Evolutionary conservation across 192 early-diverging fungal species (phyloP).

Genomic region (Umbelopsis ramanniana): DNA sequence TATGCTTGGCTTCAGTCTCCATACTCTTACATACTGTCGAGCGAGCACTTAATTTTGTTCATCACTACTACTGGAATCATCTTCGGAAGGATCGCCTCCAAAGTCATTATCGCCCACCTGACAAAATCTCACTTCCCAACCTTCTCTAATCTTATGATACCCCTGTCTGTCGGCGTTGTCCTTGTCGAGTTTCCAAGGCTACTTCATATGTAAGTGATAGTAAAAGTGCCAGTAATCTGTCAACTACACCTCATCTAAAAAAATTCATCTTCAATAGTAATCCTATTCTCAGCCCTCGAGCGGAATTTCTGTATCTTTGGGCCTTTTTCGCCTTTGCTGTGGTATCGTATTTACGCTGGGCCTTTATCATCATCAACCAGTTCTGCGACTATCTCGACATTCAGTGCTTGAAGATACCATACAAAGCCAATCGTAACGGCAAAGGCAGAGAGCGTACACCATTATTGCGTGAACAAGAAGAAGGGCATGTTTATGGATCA

Average conservation of each 20-base stretch:
- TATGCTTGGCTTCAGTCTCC: conserved; percentile 73
- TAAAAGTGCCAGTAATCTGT: neutral
- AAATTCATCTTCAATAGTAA: conserved; percentile 29
- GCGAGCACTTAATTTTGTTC: conserved; percentile 77
- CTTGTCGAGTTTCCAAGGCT: conserved; percentile 61
- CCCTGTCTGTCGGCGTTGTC: conserved; percentile 68
- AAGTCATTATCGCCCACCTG: conserved; percentile 90
- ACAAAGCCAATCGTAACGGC: conserved; percentile 13
- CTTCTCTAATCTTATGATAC: conserved; percentile 73
- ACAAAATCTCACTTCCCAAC: conserved; percentile 84
- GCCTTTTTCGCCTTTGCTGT: conserved; percentile 68
- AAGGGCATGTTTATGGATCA: conserved; percentile 10
- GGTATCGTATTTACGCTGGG: conserved; percentile 81
- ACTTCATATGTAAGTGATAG: conserved; percentile 46
- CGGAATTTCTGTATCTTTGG: conserved; percentile 70
- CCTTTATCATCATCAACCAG: conserved; percentile 79
- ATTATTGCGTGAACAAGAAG: conserved; percentile 14
- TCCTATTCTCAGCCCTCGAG: conserved; percentile 60
- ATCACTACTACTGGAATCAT: conserved; percentile 70
- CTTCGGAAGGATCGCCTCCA: conserved; percentile 88
- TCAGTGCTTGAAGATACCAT: conserved; percentile 75
- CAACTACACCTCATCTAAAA: neutral
- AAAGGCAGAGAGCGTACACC: conserved; percentile 11
- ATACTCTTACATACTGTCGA: conserved; percentile 63
- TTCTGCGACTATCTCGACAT: conserved; percentile 88